These are phyloP conservation scores for Zygoascus flipseniorum DNA, from an alignment of 805 yeast genomes.

Conservation along the genomic window DNA sequence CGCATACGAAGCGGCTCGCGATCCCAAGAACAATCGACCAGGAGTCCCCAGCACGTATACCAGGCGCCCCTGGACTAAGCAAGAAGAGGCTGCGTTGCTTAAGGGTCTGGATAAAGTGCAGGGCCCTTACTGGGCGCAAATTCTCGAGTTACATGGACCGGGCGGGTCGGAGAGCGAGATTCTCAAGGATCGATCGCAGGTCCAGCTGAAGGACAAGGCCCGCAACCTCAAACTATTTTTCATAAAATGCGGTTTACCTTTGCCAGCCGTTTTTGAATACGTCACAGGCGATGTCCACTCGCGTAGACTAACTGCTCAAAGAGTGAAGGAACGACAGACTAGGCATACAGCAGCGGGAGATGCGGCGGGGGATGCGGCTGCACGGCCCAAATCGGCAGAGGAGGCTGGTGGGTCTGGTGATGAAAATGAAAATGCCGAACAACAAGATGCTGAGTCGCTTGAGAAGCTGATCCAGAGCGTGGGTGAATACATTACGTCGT, in stretches of 20 bases:
- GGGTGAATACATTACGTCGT: conserved; percentile 19
- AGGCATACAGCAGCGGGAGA: background rate
- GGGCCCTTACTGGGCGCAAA: conserved; percentile 94
- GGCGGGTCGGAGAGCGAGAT: conserved; percentile 84
- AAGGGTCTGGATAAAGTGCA: conserved; percentile 64
- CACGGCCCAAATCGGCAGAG: background rate
- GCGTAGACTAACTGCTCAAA: conserved; percentile 3
- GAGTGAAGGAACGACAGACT: background rate
- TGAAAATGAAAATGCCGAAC: background rate
- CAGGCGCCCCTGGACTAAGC: conserved; percentile 77
- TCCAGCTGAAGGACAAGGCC: conserved; percentile 93
- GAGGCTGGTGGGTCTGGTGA: background rate
- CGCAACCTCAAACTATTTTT: conserved; percentile 90
- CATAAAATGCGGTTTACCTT: conserved; percentile 61
- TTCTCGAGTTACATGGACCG: conserved; percentile 83
- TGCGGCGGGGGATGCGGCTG: background rate
- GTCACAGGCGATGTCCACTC: conserved; percentile 70
- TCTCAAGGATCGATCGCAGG: conserved; percentile 78
- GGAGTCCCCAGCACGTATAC: conserved; percentile 14
- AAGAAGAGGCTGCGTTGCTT: conserved; percentile 77
- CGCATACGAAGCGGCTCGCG: conserved; percentile 6
- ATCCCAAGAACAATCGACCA: background rate
- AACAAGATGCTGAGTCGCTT: conserved; percentile 13
- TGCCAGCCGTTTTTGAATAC: conserved; percentile 70
- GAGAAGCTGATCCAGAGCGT: conserved; percentile 23